A percentile compares a stretch with the other conserved stretches of the same genome.
Conservation (phyloP, 2,329 filamentous ascomycete genomes). For the Fusarium sp. region DNA sequence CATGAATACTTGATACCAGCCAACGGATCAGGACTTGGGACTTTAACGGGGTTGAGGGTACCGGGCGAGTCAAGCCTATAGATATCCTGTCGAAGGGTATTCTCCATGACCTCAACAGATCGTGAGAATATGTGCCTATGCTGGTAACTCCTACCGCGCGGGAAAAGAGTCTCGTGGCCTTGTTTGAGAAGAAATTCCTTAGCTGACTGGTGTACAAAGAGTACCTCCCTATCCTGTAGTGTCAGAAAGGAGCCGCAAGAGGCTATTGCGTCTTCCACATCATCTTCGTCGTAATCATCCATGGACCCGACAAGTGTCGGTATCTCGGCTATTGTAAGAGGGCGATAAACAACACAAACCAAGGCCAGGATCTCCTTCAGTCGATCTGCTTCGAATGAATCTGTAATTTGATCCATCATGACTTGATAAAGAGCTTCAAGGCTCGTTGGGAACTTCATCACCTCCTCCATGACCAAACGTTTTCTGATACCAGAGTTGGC, state of each 20-base stretch:
- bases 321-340: accelerated
- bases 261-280: accelerated
- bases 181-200: not conserved
- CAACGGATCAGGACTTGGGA: accelerated
- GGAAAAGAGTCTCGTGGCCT: accelerated
- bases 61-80: accelerated
- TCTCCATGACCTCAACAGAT: accelerated
- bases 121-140: accelerated
- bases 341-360: accelerated
- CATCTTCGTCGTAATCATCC: accelerated
- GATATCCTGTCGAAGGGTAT: accelerated
- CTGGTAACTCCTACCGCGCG: accelerated
- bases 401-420: accelerated
- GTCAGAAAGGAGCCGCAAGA: not conserved
- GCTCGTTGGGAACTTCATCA: accelerated
- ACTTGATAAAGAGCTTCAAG: accelerated
- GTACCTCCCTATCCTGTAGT: accelerated
- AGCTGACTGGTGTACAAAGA: not conserved
- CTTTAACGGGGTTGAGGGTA: accelerated
- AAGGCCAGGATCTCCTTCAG: accelerated
- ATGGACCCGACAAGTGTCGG: accelerated
- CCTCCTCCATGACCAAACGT: not conserved
- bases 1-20: accelerated
- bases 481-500: not conserved
- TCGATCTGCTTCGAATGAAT: accelerated